A percentile compares a stretch with the other conserved stretches of the same genome.
phyloP scores from a whole-genome alignment of 768 basidiomycete species.

The Suillus clintonianus region DNA sequence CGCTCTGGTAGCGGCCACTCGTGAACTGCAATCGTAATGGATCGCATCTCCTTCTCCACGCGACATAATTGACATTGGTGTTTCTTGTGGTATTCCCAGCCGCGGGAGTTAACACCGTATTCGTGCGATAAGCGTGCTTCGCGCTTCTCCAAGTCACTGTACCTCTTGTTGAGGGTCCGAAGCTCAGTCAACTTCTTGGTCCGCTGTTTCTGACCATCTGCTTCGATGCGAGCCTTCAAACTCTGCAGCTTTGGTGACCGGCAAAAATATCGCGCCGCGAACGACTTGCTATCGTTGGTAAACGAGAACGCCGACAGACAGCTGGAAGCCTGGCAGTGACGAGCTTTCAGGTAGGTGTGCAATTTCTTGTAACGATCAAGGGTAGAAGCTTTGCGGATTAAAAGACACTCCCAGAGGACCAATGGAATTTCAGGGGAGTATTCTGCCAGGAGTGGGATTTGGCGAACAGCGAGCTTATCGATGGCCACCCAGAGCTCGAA shows the following conservation, averaged over 20 bases:
- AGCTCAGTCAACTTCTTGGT: constrained; percentile 17
- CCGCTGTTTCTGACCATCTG: constrained; percentile 19
- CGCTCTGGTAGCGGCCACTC: constrained; percentile 50
- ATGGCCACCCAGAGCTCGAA: constrained; percentile 42
- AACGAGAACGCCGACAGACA: constrained; percentile 37
- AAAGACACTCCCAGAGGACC: constrained; percentile 26
- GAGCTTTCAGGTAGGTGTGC: constrained; percentile 33
- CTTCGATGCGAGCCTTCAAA: constrained; percentile 33
- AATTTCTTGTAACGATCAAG: constrained; percentile 30
- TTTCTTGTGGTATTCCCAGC: background rate
- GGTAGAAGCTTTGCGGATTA: constrained; percentile 28
- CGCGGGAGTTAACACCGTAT: background rate
- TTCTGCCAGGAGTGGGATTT: constrained; percentile 27
- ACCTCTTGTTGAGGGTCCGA: constrained; percentile 14
- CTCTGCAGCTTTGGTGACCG: constrained; percentile 19
- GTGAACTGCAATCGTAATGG: constrained; percentile 35
- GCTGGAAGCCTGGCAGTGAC: constrained; percentile 22
- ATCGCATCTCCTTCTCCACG: constrained; percentile 16
- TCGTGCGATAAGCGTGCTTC: background rate
- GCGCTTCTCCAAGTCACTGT: background rate
- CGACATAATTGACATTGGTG: constrained; percentile 31
- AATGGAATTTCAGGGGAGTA: constrained; percentile 37
- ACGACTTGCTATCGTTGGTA: constrained; percentile 14
- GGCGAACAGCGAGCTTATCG: constrained; percentile 23
- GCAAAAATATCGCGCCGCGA: constrained; percentile 40